Conservation (phyloP, 2,329 filamentous ascomycete species). For the Aspergillus sojae region DNA sequence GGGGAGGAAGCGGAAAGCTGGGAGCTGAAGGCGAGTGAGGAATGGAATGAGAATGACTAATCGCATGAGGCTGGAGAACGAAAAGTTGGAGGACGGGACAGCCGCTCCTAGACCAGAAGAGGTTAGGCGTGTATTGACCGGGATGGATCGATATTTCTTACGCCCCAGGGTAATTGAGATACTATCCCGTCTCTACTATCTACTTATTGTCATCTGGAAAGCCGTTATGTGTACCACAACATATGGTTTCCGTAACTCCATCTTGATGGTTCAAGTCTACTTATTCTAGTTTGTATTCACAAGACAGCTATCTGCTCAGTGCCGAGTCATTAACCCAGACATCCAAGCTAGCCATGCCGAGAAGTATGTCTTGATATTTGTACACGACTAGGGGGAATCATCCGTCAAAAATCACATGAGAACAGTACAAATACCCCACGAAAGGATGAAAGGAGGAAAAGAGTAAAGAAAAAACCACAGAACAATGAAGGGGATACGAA, state of each 20-base stretch:
- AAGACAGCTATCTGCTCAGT: not conserved
- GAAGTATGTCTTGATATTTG: constrained; percentile 23
- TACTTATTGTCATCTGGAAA: too few relatives aligned
- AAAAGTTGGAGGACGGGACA: constrained; percentile 5
- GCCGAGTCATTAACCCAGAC: not conserved
- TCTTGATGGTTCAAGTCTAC: not conserved
- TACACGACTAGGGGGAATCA: constrained; percentile 27
- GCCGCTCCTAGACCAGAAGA: not conserved
- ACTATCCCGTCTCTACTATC: too few relatives aligned
- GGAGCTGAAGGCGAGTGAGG: not conserved
- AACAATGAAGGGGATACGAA: not conserved
- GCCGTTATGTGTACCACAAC: not conserved
- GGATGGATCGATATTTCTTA: too few relatives aligned
- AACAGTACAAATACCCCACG: constrained; percentile 8
- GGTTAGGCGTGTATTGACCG: not conserved
- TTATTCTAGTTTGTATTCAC: constrained; percentile 3
- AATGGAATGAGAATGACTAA: constrained; percentile 5
- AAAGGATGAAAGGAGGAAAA: constrained; percentile 5
- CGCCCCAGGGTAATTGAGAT: too few relatives aligned
- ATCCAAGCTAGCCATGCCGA: not conserved
- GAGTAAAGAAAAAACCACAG: constrained; percentile 10
- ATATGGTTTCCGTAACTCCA: not conserved
- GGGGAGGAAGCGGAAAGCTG: constrained; percentile 6
- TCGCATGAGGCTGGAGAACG: constrained; percentile 1
- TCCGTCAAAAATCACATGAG: constrained; percentile 19